phyloP scores from a whole-genome alignment of 1,139 yeast genomes.

The Arxiozyma heterogenica region DNA sequence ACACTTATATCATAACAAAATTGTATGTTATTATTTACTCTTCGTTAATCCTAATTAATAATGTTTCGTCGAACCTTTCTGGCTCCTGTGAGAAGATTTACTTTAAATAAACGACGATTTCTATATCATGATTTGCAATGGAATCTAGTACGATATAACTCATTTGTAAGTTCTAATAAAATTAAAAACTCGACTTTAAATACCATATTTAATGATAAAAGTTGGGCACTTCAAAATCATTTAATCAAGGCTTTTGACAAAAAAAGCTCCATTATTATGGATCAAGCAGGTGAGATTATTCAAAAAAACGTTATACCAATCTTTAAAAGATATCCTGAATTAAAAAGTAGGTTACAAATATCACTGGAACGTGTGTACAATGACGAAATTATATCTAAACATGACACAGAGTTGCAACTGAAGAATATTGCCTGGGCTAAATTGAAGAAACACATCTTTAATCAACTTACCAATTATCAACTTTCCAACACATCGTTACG shows the following conservation, averaged over 20 bases:
- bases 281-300: background rate
- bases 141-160: too few relatives aligned
- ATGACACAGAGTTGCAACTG: conserved; percentile 7
- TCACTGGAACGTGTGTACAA: conserved; percentile 15
- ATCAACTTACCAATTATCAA: conserved; percentile 11
- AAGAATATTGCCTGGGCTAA: conserved; percentile 19
- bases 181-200: background rate
- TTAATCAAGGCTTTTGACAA: background rate
- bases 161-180: background rate
- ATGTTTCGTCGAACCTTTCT: background rate
- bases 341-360: conserved; percentile 5
- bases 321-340: background rate
- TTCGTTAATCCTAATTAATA: background rate
- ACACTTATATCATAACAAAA: background rate
- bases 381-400: conserved; percentile 10
- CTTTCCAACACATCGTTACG: background rate
- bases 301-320: background rate
- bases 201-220: background rate
- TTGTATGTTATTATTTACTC: background rate
- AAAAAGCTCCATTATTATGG: background rate
- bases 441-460: conserved; percentile 19
- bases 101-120: background rate
- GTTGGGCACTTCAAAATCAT: background rate
- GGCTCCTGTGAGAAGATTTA: background rate
- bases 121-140: background rate